These are phyloP conservation scores for Malassezia pachydermatis DNA, from an alignment of 1,284 basidiomycete species.

Conservation along the genomic window DNA sequence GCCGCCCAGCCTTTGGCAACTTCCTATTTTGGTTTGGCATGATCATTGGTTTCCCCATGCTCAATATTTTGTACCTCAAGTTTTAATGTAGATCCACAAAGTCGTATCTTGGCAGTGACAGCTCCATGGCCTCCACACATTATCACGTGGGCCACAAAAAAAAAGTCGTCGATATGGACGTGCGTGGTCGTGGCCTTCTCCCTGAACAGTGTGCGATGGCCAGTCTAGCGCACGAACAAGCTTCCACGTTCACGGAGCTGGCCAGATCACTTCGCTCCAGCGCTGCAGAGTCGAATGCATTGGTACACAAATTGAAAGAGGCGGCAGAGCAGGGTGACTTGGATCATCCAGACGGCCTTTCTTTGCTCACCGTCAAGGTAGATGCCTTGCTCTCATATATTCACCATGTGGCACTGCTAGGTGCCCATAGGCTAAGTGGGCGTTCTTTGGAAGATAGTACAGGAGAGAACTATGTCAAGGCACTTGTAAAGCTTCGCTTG, in stretches of 20 bases:
- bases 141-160: conserved; percentile 9
- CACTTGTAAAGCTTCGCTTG: conserved; percentile 32
- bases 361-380: conserved; percentile 78
- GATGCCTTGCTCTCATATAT: conserved; percentile 75
- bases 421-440: conserved; percentile 27
- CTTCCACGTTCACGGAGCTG: conserved; percentile 1
- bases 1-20: conserved; percentile 41
- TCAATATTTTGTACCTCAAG: conserved; percentile 65
- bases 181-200: neutral
- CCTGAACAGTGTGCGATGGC: neutral
- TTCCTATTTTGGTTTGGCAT: conserved; percentile 83
- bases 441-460: conserved; percentile 18
- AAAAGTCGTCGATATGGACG: neutral
- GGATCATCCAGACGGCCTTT: conserved; percentile 61
- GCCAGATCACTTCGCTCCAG: neutral
- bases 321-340: conserved; percentile 6
- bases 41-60: conserved; percentile 73
- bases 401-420: conserved; percentile 64
- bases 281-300: neutral
- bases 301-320: conserved; percentile 4
- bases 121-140: neutral
- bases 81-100: conserved; percentile 18
- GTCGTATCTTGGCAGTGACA: neutral
- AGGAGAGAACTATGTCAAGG: conserved; percentile 23
- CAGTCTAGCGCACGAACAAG: neutral